Evolutionary conservation across 1,284 basidiomycete genomes (phyloP).

Genomic region (Porodaedalea pini): DNA sequence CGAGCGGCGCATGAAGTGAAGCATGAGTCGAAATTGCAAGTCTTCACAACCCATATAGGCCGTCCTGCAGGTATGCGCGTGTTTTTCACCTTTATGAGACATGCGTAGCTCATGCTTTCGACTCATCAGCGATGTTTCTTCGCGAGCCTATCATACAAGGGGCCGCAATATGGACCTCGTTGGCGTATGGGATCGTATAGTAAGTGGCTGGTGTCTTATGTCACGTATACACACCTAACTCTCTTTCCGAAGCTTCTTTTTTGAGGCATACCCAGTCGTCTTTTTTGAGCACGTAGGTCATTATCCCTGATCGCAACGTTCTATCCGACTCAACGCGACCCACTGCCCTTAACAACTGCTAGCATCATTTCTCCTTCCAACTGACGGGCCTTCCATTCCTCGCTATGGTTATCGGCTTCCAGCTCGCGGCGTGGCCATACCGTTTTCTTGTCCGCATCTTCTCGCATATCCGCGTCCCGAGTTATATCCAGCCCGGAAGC

Average conservation of each 20-base stretch:
- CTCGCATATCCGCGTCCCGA: slow-evolving; percentile 20
- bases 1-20: slow-evolving; percentile 27
- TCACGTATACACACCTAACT: too few species aligned
- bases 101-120: not conserved
- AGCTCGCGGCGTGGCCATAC: slow-evolving; percentile 9
- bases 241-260: slow-evolving; percentile 28
- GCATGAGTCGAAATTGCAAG: slow-evolving; percentile 20
- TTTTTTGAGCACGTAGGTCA: slow-evolving; percentile 25
- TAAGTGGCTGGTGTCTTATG: slow-evolving; percentile 22
- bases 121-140: slow-evolving; percentile 26
- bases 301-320: not conserved
- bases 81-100: too few species aligned
- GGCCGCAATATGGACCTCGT: slow-evolving; percentile 28
- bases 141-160: slow-evolving; percentile 29
- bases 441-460: slow-evolving; percentile 1
- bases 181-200: slow-evolving; percentile 32
- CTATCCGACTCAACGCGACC: not conserved
- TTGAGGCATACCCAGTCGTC: slow-evolving; percentile 30
- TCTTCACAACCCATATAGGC: slow-evolving; percentile 25
- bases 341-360: slow-evolving; percentile 21
- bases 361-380: not conserved
- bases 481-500: slow-evolving; percentile 14
- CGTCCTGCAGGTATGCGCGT: slow-evolving; percentile 28
- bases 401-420: slow-evolving; percentile 21
- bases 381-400: slow-evolving; percentile 23